phyloP scores from a whole-genome alignment of 2,329 filamentous ascomycete genomes.

The Monosporascus sp. region DNA sequence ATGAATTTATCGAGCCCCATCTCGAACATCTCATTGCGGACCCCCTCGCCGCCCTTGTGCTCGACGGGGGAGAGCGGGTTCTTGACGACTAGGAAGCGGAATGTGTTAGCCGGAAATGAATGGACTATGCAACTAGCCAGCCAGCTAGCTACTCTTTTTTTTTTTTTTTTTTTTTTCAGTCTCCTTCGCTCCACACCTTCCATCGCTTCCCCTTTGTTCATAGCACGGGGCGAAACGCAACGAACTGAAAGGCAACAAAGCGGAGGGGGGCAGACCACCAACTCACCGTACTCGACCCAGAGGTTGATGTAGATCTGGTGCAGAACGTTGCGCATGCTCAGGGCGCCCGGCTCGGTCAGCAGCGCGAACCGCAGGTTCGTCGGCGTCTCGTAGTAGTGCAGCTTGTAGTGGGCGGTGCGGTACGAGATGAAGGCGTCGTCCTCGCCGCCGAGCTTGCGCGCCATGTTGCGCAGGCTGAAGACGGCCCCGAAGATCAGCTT shows the following conservation, averaged over 20 bases:
- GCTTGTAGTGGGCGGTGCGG: conserved; percentile 90
- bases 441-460: conserved; percentile 85
- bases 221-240: too few relatives aligned
- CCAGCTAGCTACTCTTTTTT: not conserved
- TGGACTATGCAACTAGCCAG: not conserved
- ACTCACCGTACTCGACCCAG: conserved; percentile 87
- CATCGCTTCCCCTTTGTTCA: too few relatives aligned
- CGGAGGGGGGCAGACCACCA: too few relatives aligned
- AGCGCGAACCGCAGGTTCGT: conserved; percentile 95
- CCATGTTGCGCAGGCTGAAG: conserved; percentile 95
- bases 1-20: conserved; percentile 74
- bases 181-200: not conserved
- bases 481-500: conserved; percentile 97
- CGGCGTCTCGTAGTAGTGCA: conserved; percentile 98
- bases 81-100: conserved; percentile 53
- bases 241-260: not conserved
- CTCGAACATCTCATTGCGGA: conserved; percentile 67
- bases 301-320: conserved; percentile 99
- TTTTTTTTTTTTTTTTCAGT: not conserved
- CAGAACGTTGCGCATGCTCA: conserved; percentile 88
- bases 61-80: conserved; percentile 65
- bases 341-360: conserved; percentile 83
- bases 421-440: conserved; percentile 95
- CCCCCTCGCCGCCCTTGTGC: conserved; percentile 64
- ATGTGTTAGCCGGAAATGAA: conserved; percentile 10